phyloP scores from a whole-genome alignment of 2,329 filamentous ascomycete genomes.

The Hymenoscyphus albidus region DNA sequence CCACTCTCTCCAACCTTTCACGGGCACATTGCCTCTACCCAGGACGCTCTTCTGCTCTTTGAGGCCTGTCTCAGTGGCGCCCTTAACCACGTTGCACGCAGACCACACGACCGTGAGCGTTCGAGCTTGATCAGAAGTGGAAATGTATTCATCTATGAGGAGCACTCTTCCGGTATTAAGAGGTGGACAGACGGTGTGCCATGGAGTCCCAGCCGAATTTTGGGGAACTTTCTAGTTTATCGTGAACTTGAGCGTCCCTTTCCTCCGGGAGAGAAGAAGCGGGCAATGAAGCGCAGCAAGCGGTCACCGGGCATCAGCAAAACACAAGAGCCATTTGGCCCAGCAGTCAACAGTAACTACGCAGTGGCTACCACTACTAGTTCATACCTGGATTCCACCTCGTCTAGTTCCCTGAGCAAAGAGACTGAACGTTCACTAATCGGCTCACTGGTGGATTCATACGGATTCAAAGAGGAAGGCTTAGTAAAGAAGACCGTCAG shows the following conservation, averaged over 20 bases:
- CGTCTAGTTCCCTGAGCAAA: conserved; percentile 27
- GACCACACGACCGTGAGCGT: conserved; percentile 83
- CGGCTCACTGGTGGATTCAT: conserved; percentile 84
- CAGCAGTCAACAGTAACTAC: conserved; percentile 17
- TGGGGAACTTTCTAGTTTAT: conserved; percentile 95
- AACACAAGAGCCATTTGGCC: conserved; percentile 22
- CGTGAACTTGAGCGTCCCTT: conserved; percentile 97
- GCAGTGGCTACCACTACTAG: conserved; percentile 14
- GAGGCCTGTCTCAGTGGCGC: conserved; percentile 71
- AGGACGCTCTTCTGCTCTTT: conserved; percentile 71
- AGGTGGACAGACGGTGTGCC: conserved; percentile 89
- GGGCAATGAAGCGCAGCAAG: conserved; percentile 68
- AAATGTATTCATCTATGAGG: conserved; percentile 87
- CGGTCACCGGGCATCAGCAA: conserved; percentile 33
- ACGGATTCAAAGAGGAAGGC: conserved; percentile 77
- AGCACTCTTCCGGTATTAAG: conserved; percentile 86
- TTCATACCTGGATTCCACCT: conserved; percentile 22
- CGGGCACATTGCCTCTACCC: conserved; percentile 30
- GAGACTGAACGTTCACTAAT: conserved; percentile 47
- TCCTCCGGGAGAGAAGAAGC: conserved; percentile 79
- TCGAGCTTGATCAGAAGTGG: conserved; percentile 75
- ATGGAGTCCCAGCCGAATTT: conserved; percentile 92
- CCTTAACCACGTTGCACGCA: conserved; percentile 71
- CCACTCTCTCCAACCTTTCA: conserved; percentile 27
- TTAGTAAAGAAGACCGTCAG: conserved; percentile 93